Percentiles rank a stretch among this genome's conserved stretches.
Evolutionary conservation across 176 grass and related monocot genomes (phyloP).

Genomic region (Zea luxurians): DNA sequence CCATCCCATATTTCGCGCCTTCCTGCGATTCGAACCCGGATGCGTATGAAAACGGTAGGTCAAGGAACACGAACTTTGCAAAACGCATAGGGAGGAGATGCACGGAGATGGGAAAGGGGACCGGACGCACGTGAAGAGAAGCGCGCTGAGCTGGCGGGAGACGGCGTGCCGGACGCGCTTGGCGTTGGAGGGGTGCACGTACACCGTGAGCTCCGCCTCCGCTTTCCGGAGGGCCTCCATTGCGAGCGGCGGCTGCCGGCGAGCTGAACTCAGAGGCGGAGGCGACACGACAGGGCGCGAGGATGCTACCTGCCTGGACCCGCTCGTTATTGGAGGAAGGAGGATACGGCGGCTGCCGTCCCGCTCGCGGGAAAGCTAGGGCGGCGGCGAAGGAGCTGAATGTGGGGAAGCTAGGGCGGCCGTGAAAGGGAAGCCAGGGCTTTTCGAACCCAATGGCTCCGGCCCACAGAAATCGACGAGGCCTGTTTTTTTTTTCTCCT

Average conservation of each 20-base stretch:
- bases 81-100: background rate
- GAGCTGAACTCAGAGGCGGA: background rate
- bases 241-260: background rate
- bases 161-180: constrained; percentile 50
- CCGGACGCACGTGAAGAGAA: constrained; percentile 69
- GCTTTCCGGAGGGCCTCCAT: constrained; percentile 68
- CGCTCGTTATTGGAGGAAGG: background rate
- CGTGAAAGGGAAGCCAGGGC: background rate
- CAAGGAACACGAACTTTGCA: background rate
- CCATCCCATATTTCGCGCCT: background rate
- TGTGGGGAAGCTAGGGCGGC: background rate
- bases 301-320: background rate
- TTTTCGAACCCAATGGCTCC: background rate
- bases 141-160: constrained; percentile 65
- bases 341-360: background rate
- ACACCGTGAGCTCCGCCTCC: constrained; percentile 62
- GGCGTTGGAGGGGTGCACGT: constrained; percentile 67
- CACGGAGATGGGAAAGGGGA: background rate
- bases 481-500: too few relatives aligned
- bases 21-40: background rate
- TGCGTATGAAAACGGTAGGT: background rate
- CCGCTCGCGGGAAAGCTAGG: background rate
- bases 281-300: background rate
- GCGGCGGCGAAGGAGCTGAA: background rate
- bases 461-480: background rate